A percentile compares a stretch with the other conserved stretches of the same genome.
These are phyloP conservation scores for Apiospora sp. DNA, from an alignment of 2,329 filamentous ascomycete species.

Conservation along the genomic window DNA sequence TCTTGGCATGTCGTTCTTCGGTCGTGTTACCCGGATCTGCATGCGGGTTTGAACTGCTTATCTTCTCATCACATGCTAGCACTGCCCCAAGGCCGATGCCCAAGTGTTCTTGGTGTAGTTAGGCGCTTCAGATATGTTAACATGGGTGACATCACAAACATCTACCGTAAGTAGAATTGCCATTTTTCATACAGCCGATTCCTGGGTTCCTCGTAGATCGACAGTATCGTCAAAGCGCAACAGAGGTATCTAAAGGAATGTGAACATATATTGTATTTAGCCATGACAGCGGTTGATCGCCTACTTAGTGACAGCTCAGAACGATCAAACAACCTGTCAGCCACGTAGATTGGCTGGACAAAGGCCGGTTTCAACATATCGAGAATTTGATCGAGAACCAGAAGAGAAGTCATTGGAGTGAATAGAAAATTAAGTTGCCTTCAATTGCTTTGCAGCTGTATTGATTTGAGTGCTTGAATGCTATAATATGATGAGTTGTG, in stretches of 20 bases:
- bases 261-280: too few species aligned
- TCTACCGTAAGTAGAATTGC: background rate
- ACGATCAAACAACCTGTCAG: too few species aligned
- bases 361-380: too few species aligned
- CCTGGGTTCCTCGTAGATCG: too few species aligned
- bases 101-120: background rate
- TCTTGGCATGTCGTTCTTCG: background rate
- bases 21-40: background rate
- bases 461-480: background rate
- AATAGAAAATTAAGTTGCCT: background rate
- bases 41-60: background rate
- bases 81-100: background rate
- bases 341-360: too few species aligned
- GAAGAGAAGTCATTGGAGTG: background rate
- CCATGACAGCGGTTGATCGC: too few species aligned
- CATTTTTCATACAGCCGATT: too few species aligned
- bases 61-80: background rate
- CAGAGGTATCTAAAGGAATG: too few species aligned
- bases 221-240: too few species aligned
- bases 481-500: background rate
- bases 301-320: too few species aligned
- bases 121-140: background rate
- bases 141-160: background rate
- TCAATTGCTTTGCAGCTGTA: conserved; percentile 4
- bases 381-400: too few species aligned